phyloP scores from a whole-genome alignment of 2,329 filamentous ascomycete genomes.

The Peltaster fructicola region DNA sequence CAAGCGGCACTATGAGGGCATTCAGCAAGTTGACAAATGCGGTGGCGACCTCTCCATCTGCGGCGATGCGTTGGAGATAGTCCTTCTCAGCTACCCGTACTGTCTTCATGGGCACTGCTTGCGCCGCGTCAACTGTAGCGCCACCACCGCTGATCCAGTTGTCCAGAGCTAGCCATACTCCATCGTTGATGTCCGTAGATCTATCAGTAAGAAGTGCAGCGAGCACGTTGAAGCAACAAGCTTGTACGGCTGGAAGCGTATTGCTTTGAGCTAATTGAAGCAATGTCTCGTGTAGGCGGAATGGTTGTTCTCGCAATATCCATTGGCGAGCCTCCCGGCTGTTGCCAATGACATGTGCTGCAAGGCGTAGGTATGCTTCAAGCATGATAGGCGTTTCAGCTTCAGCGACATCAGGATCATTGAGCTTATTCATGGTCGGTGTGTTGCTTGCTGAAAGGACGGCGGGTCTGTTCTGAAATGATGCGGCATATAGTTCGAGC shows the following conservation, averaged over 20 bases:
- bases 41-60: constrained; percentile 31
- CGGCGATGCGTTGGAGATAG: constrained; percentile 15
- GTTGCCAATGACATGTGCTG: constrained; percentile 62
- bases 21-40: constrained; percentile 67
- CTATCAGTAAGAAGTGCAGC: constrained; percentile 62
- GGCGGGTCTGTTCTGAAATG: constrained; percentile 55
- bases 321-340: constrained; percentile 56
- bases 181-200: constrained; percentile 44
- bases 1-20: constrained; percentile 49
- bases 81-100: constrained; percentile 12
- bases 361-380: constrained; percentile 77
- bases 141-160: constrained; percentile 51
- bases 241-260: constrained; percentile 35
- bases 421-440: constrained; percentile 35
- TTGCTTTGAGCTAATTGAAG: constrained; percentile 58
- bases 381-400: constrained; percentile 94
- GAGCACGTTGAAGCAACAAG: constrained; percentile 67
- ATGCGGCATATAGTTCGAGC: constrained; percentile 64
- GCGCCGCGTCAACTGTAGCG: constrained; percentile 2
- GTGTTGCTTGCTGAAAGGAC: constrained; percentile 1
- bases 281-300: constrained; percentile 55
- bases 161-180: constrained; percentile 69
- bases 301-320: constrained; percentile 49
- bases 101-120: not conserved
- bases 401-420: constrained; percentile 49